Base-by-base conservation (phyloP, 2,329 filamentous ascomycete species). In the Chaetoscypha palmicola region DNA sequence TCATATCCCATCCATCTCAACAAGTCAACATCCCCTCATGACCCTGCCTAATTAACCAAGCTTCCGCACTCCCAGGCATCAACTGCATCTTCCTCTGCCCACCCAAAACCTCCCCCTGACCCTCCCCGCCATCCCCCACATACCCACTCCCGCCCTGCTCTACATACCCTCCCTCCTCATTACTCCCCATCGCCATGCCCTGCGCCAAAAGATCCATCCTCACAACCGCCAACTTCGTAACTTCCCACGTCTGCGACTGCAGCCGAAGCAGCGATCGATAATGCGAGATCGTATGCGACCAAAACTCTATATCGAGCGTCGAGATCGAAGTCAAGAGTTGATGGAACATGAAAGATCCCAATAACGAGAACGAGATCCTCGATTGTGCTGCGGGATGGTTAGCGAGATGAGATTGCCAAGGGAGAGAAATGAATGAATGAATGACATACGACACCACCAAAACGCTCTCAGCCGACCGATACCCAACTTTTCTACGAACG, bases 361-460 rank as follows among this genome's bases (percentile, higher is more conserved):
- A 45, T 9, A 56, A 47, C 32, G 54, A 49, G 45, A 57, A 56
- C 38, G 51, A 50, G 11, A 48, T 50, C 14, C 49, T 41, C 12
- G 54, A 51, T 45, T 51, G 52, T 32, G 55, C 52, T 55, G 12
- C 17, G 2, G 22, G 5, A 2, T 36, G n/a, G 16, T 45, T 43
- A 47, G 39, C 31, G 2, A 12, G n/a, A n/a, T n/a, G n/a, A n/a
- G n/a, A n/a, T n/a, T n/a, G n/a, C n/a, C n/a, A 11, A 23, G 21
- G 12, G 7, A 16, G 7, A 23, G 28, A n/a, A 10, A 11, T 17
- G 24, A 26, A 14, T 11, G 19, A 14, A 31, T 28, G 7, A 34
- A 7, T 10, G 5, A 53, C 52, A 41, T 50, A 55, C 54, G 55
- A 50, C 46, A 53, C 55, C 55, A 58, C 55, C 55, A 58, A 36